A percentile compares a stretch with the other conserved stretches of the same genome.
Evolutionary conservation across 2,329 filamentous ascomycete species (phyloP).

Genomic region (Gremmenia infestans): DNA sequence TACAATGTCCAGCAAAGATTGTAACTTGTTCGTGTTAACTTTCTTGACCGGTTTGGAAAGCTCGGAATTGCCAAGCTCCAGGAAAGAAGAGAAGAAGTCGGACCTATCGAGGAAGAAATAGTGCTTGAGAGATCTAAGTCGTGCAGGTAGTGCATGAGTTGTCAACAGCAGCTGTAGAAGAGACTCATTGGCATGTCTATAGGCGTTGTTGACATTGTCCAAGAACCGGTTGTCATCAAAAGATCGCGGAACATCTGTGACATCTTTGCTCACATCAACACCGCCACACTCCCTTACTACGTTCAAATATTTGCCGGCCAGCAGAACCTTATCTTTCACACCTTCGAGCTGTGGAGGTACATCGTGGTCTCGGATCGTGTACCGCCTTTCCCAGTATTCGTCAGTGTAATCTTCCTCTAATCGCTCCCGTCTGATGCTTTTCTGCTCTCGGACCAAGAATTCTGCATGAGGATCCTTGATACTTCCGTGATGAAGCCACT

Average conservation of each 20-base stretch:
- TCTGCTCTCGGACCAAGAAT: conserved; percentile 92
- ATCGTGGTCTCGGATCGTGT: conserved; percentile 87
- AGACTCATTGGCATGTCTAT: conserved; percentile 92
- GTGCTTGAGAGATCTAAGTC: conserved; percentile 88
- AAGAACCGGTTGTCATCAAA: conserved; percentile 91
- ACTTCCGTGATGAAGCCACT: conserved; percentile 94
- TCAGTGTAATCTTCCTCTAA: conserved; percentile 96
- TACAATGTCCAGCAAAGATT: conserved; percentile 62
- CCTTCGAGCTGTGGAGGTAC: conserved; percentile 87
- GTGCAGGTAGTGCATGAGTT: conserved; percentile 82
- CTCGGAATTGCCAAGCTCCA: conserved; percentile 86
- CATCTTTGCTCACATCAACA: conserved; percentile 85
- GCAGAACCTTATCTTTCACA: conserved; percentile 88
- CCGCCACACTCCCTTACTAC: conserved; percentile 96
- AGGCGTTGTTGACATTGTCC: conserved; percentile 93
- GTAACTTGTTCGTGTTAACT: conserved; percentile 66
- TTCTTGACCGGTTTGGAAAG: conserved; percentile 82
- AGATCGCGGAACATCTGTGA: conserved; percentile 78
- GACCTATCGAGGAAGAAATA: conserved; percentile 99
- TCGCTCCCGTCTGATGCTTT: conserved; percentile 85
- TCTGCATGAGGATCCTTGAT: conserved; percentile 93
- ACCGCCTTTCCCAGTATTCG: conserved; percentile 98
- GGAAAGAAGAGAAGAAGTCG: conserved; percentile 97
- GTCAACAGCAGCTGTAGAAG: conserved; percentile 87
- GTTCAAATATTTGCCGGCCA: conserved; percentile 98